phyloP scores from a whole-genome alignment of 306 rosid species.

The Comarum palustre region DNA sequence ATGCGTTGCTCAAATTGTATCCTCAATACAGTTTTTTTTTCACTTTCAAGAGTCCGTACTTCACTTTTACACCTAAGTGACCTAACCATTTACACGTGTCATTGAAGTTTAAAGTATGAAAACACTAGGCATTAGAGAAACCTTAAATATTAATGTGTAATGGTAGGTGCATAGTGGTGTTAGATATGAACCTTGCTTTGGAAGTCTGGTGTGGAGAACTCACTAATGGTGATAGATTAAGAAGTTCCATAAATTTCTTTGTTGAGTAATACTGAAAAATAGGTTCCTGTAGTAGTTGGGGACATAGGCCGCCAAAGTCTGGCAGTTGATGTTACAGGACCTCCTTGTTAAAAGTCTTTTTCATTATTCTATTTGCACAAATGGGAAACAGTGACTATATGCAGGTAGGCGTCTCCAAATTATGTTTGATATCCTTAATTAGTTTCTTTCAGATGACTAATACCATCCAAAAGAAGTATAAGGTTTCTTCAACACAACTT shows the following conservation, averaged over 20 bases:
- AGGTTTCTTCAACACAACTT: slow-evolving; percentile 98
- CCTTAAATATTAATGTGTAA: not conserved
- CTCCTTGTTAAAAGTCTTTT: not conserved
- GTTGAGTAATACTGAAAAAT: not conserved
- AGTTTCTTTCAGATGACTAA: slow-evolving; percentile 81
- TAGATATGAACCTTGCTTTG: slow-evolving; percentile 10
- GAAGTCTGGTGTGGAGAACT: not conserved
- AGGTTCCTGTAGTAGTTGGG: not conserved
- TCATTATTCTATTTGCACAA: slow-evolving; percentile 1
- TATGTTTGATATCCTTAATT: slow-evolving; percentile 58
- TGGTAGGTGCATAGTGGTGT: not conserved
- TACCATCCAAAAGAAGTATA: slow-evolving; percentile 89
- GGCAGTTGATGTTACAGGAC: not conserved
- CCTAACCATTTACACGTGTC: not conserved
- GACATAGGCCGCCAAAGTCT: not conserved
- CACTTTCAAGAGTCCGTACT: not conserved
- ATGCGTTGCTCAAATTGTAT: slow-evolving; percentile 96
- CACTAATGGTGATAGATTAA: not conserved
- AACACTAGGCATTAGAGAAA: not conserved
- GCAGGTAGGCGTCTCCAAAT: not conserved
- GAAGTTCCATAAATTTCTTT: not conserved
- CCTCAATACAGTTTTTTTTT: slow-evolving; percentile 38
- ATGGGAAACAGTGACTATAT: not conserved
- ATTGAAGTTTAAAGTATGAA: not conserved
- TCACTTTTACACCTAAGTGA: not conserved